A percentile compares a stretch with the other conserved stretches of the same genome.
Evolutionary conservation across 1,284 basidiomycete genomes (phyloP).

Genomic region (Butyriboletus appendiculatus): DNA sequence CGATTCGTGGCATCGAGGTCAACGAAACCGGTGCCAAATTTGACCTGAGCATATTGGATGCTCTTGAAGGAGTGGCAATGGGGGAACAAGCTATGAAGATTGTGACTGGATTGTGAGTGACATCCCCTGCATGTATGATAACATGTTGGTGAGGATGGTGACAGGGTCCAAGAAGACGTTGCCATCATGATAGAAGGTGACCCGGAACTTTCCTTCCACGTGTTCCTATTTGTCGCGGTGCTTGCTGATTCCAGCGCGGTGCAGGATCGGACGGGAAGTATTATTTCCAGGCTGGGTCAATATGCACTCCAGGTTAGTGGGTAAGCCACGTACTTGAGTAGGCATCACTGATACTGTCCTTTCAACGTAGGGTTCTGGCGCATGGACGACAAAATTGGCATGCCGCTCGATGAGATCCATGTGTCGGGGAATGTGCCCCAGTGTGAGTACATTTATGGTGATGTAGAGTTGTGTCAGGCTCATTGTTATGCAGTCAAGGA

Average conservation of each 20-base stretch:
- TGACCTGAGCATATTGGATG: conserved; percentile 43
- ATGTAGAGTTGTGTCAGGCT: not conserved
- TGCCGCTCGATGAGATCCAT: conserved; percentile 73
- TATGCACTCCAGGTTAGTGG: conserved; percentile 60
- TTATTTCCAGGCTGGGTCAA: conserved; percentile 71
- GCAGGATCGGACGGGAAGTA: conserved; percentile 62
- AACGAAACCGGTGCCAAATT: conserved; percentile 54
- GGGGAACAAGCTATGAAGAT: conserved; percentile 60
- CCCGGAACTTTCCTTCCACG: conserved; percentile 4
- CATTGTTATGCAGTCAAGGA: conserved; percentile 50
- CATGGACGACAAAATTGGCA: conserved; percentile 72
- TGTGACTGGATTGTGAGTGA: conserved; percentile 56
- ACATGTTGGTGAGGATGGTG: conserved; percentile 11
- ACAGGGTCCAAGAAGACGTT: conserved; percentile 68
- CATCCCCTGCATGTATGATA: not conserved
- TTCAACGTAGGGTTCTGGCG: conserved; percentile 66
- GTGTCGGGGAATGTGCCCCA: conserved; percentile 60
- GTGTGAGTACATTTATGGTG: conserved; percentile 49
- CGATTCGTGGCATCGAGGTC: conserved; percentile 51
- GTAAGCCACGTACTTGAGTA: not conserved
- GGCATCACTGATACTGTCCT: not conserved
- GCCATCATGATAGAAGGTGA: conserved; percentile 75
- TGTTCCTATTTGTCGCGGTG: conserved; percentile 17
- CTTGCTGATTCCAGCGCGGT: conserved; percentile 17
- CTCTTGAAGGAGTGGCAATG: conserved; percentile 27